Evolutionary conservation across 176 grass and related monocot species (phyloP).

Genomic region (Cenchrus fungigraminus): DNA sequence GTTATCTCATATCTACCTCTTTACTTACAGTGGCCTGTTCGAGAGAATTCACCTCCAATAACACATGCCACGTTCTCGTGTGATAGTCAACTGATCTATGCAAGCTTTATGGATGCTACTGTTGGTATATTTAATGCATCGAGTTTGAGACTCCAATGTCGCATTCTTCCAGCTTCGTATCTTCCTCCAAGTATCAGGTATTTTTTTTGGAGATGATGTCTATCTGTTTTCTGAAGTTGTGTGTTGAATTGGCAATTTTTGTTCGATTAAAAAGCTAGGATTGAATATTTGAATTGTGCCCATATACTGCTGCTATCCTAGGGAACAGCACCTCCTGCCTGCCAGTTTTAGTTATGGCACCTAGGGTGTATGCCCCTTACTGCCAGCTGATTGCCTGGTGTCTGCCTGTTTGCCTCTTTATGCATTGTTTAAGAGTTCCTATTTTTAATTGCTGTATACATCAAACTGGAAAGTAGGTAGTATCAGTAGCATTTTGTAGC

Average conservation of each 20-base stretch:
- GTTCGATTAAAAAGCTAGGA: neutral
- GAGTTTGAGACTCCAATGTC: constrained; percentile 82
- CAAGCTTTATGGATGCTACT: constrained; percentile 86
- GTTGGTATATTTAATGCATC: constrained; percentile 86
- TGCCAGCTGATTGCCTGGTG: neutral
- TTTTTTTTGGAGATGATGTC: neutral
- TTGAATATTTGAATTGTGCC: neutral
- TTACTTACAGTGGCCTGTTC: constrained; percentile 73
- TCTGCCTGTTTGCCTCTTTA: neutral
- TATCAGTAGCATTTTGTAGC: neutral
- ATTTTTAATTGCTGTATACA: neutral
- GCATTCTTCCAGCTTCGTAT: constrained; percentile 88
- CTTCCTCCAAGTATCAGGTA: constrained; percentile 86
- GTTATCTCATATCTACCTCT: constrained; percentile 39
- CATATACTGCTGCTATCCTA: neutral
- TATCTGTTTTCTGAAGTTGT: neutral
- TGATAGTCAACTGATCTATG: constrained; percentile 97
- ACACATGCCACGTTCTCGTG: constrained; percentile 97
- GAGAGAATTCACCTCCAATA: constrained; percentile 88
- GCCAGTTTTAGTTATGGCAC: neutral
- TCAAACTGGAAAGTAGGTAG: neutral
- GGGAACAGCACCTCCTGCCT: neutral
- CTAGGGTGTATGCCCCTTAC: neutral
- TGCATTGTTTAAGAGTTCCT: neutral
- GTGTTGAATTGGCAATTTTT: neutral